These are phyloP conservation scores for Boletales sp. DNA, from an alignment of 768 basidiomycete species.

Conservation along the genomic window DNA sequence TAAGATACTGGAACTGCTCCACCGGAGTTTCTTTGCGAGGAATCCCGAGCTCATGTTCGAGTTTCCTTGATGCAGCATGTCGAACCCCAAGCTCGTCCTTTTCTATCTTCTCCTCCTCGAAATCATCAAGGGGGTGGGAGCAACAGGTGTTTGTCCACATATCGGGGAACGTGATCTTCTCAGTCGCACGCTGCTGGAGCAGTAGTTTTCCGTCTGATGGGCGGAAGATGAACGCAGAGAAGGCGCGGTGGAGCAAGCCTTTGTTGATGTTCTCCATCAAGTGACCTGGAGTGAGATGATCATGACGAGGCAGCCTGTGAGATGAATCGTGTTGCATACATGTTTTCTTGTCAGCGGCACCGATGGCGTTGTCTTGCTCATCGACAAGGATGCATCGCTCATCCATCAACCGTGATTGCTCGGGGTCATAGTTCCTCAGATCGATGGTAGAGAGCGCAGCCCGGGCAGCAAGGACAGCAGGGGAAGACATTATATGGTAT, in stretches of 20 bases:
- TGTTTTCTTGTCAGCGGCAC: constrained; percentile 92
- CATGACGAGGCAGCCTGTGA: background rate
- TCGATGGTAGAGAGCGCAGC: constrained; percentile 72
- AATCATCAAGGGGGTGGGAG: constrained; percentile 93
- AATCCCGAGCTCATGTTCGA: constrained; percentile 96
- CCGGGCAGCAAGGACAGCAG: constrained; percentile 58
- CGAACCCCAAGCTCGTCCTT: constrained; percentile 77
- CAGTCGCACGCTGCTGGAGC: constrained; percentile 91
- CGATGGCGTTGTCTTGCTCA: constrained; percentile 79
- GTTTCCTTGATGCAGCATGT: constrained; percentile 89
- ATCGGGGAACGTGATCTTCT: constrained; percentile 98
- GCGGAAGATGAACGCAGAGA: constrained; percentile 95
- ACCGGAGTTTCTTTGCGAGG: constrained; percentile 71
- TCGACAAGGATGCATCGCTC: constrained; percentile 92
- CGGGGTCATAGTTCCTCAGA: constrained; percentile 81
- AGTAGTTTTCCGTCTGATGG: constrained; percentile 91
- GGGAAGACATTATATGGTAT: constrained; percentile 47
- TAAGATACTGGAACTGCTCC: constrained; percentile 89
- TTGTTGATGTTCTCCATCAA: constrained; percentile 95
- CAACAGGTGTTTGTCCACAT: constrained; percentile 99
- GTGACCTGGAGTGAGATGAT: constrained; percentile 52
- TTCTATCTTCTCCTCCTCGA: constrained; percentile 78
- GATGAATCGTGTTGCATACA: constrained; percentile 50
- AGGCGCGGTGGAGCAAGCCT: constrained; percentile 94
- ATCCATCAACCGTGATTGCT: constrained; percentile 94